Percentiles rank a stretch among this genome's conserved stretches.
These are phyloP conservation scores for Linum lewisii DNA, from an alignment of 345 rosid species.

Conservation along the genomic window DNA sequence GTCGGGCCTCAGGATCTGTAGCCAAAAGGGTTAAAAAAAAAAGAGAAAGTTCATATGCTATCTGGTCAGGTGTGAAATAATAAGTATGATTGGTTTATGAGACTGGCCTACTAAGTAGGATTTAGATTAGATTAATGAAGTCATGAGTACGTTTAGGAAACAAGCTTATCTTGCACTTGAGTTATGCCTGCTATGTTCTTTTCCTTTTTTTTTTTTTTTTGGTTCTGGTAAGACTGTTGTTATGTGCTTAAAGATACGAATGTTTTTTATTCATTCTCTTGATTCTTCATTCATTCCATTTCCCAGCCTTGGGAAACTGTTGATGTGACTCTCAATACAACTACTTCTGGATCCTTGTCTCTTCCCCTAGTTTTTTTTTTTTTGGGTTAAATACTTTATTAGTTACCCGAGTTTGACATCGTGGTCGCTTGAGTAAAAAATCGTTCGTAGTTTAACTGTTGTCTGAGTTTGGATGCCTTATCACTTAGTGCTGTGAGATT, in stretches of 20 bases:
- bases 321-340: neutral
- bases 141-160: neutral
- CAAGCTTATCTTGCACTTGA: neutral
- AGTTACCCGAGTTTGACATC: too few relatives aligned
- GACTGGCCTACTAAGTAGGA: neutral
- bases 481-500: too few relatives aligned
- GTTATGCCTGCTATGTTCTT: neutral
- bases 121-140: too few relatives aligned
- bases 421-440: too few relatives aligned
- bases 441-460: too few relatives aligned
- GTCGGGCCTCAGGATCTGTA: constrained; percentile 10
- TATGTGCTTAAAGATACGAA: neutral
- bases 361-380: too few relatives aligned
- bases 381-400: too few relatives aligned
- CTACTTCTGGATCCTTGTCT: neutral
- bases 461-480: too few relatives aligned
- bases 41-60: neutral
- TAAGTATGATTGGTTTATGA: neutral
- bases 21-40: neutral
- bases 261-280: too few relatives aligned
- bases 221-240: neutral
- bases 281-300: neutral
- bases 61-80: neutral
- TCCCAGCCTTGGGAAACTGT: neutral
- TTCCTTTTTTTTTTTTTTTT: too few relatives aligned